phyloP scores from a whole-genome alignment of 495 filamentous ascomycete genomes.

The Penicillium antarcticum region DNA sequence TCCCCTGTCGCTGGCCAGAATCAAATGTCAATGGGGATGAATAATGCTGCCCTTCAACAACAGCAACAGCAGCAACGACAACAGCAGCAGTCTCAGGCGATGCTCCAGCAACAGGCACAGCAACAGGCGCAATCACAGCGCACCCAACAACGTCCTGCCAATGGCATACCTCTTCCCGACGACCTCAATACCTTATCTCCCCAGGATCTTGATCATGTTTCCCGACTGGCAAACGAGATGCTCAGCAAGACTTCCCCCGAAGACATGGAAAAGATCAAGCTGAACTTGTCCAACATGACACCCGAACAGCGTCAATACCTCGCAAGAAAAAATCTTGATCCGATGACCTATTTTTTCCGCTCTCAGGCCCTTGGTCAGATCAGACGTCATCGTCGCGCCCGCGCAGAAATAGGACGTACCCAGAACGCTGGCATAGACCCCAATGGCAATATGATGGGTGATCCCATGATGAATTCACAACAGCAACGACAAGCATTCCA shows the following conservation, averaged over 20 bases:
- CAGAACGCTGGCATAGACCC: constrained; percentile 29
- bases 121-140: constrained; percentile 33
- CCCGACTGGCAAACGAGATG: constrained; percentile 39
- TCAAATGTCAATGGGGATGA: constrained; percentile 45
- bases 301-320: constrained; percentile 42
- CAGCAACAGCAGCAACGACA: constrained; percentile 21
- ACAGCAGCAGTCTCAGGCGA: constrained; percentile 24
- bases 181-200: constrained; percentile 37
- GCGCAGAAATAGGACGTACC: constrained; percentile 31
- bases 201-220: constrained; percentile 44
- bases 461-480: constrained; percentile 33
- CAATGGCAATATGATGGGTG: constrained; percentile 33
- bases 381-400: constrained; percentile 31
- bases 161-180: constrained; percentile 27
- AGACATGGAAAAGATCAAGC: constrained; percentile 44
- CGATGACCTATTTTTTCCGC: constrained; percentile 49
- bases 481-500: constrained; percentile 42
- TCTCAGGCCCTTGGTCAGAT: constrained; percentile 42
- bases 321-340: constrained; percentile 40
- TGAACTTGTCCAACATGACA: constrained; percentile 41
- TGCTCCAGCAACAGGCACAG: constrained; percentile 38
- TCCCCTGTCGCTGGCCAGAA: constrained; percentile 47
- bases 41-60: constrained; percentile 33
- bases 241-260: constrained; percentile 35
- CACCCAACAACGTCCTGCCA: constrained; percentile 33